Evolutionary conservation across 2,329 filamentous ascomycete genomes (phyloP).

Genomic region (Cadophora sp.): DNA sequence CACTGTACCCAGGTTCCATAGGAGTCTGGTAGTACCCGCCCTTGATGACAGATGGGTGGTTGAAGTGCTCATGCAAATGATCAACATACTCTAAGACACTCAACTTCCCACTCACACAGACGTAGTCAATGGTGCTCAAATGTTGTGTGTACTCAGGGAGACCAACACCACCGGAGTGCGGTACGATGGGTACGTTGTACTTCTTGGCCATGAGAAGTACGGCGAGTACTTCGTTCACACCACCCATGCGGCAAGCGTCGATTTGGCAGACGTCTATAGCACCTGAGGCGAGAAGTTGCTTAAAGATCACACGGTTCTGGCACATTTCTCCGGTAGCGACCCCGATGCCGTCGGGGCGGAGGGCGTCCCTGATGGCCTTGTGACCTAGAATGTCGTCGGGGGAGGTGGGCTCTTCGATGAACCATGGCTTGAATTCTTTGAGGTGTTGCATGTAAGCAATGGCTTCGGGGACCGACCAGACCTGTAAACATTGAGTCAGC

Average conservation of each 20-base stretch:
- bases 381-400: conserved; percentile 91
- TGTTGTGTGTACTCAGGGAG: conserved; percentile 95
- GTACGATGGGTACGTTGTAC: conserved; percentile 80
- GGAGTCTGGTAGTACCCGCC: conserved; percentile 91
- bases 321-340: conserved; percentile 96
- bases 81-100: conserved; percentile 91
- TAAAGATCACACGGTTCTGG: conserved; percentile 93
- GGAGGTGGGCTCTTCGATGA: conserved; percentile 92
- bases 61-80: conserved; percentile 91
- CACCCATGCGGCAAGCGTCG: conserved; percentile 87
- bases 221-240: conserved; percentile 91
- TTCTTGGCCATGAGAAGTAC: conserved; percentile 81
- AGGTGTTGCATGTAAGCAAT: conserved; percentile 87
- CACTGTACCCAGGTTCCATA: conserved; percentile 82
- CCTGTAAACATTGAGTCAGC: conserved; percentile 43
- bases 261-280: conserved; percentile 90
- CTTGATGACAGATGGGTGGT: conserved; percentile 79
- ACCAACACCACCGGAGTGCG: conserved; percentile 88
- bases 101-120: conserved; percentile 81
- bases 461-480: conserved; percentile 90
- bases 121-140: conserved; percentile 90
- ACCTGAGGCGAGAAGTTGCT: conserved; percentile 81
- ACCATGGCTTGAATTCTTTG: conserved; percentile 85
- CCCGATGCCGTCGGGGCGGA: conserved; percentile 76
- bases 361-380: conserved; percentile 81